Conservation (phyloP, 2,329 filamentous ascomycete genomes). For the Diaporthe sp. region DNA sequence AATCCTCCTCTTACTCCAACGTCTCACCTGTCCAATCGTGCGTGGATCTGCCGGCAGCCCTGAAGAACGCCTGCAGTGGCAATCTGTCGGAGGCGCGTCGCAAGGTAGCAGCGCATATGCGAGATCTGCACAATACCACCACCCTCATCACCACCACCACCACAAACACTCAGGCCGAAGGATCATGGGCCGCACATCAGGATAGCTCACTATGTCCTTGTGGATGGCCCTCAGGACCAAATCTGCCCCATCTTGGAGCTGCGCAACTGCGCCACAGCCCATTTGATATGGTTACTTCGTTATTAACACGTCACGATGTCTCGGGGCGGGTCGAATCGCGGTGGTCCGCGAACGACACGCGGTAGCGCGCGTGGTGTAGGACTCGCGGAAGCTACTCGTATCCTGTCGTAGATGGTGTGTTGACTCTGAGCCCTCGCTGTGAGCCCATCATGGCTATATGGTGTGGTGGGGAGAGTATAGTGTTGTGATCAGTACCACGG, state of each 20-base stretch:
- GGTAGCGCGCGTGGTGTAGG: background rate
- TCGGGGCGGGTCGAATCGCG: constrained; percentile 34
- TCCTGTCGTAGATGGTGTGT: constrained; percentile 6
- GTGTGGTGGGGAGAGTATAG: constrained; percentile 17
- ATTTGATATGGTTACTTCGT: background rate
- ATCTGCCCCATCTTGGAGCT: background rate
- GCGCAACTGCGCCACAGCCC: background rate
- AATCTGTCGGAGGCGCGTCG: constrained; percentile 8
- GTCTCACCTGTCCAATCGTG: constrained; percentile 3
- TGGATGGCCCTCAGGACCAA: background rate
- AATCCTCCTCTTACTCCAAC: background rate
- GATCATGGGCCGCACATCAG: constrained; percentile 11
- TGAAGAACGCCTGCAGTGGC: constrained; percentile 9
- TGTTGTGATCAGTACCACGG: constrained; percentile 20
- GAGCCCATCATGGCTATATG: background rate
- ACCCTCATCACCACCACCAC: background rate
- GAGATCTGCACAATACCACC: constrained; percentile 22
- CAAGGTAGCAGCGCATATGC: constrained; percentile 24
- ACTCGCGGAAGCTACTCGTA: constrained; percentile 16
- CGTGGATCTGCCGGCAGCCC: background rate
- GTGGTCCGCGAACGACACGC: constrained; percentile 21
- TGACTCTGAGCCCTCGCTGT: background rate
- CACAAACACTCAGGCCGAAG: background rate
- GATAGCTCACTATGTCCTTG: background rate
- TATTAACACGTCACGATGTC: constrained; percentile 22